These are phyloP conservation scores for Cladophialophora yegresii DNA, from an alignment of 2,329 filamentous ascomycete genomes.

Conservation along the genomic window DNA sequence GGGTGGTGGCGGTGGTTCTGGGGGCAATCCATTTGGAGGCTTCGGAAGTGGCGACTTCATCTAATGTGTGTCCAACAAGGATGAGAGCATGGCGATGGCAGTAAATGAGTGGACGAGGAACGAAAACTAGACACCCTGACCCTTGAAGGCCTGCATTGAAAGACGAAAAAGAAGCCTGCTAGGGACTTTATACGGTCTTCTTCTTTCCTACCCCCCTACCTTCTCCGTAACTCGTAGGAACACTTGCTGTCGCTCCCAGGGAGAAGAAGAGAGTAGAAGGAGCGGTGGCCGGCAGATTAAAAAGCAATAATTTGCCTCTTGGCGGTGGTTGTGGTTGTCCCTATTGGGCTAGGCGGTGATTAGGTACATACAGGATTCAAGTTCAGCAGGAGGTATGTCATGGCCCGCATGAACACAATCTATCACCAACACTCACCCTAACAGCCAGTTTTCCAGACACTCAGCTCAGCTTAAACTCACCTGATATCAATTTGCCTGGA, in stretches of 20 bases:
- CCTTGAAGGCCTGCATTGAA: neutral
- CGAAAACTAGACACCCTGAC: neutral
- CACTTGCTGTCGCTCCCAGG: too few species aligned
- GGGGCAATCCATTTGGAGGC: constrained; percentile 58
- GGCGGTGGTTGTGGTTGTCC: neutral
- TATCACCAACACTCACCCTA: neutral
- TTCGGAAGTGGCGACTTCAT: constrained; percentile 64
- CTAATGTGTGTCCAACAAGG: constrained; percentile 11
- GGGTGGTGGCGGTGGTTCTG: constrained; percentile 49
- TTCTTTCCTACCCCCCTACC: neutral
- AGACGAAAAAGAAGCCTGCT: neutral
- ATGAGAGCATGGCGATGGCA: neutral
- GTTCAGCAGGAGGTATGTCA: constrained; percentile 8
- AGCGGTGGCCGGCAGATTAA: neutral
- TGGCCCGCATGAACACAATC: constrained; percentile 6
- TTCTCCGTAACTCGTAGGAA: neutral
- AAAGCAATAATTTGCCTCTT: constrained; percentile 2
- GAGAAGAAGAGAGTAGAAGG: neutral
- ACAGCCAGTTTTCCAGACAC: neutral
- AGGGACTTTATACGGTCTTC: neutral
- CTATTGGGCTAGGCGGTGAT: neutral
- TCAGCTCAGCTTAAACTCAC: neutral
- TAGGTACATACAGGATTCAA: neutral
- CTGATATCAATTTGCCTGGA: neutral
- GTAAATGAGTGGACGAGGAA: constrained; percentile 1